Evolutionary conservation across 2,329 filamentous ascomycete species (phyloP).

Genomic region (Aspergillus nomiae): DNA sequence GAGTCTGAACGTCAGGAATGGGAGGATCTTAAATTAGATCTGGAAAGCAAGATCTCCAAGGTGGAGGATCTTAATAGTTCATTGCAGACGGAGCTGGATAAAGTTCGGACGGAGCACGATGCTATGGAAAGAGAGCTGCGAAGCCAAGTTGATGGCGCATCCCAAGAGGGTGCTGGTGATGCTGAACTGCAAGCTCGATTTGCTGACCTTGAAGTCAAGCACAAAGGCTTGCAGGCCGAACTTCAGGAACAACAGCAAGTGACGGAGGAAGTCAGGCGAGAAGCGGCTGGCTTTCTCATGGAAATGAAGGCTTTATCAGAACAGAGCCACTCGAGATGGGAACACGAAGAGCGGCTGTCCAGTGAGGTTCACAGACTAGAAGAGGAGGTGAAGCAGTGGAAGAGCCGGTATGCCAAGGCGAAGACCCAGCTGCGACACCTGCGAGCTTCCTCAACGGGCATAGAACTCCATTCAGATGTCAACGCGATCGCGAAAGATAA

Average conservation of each 20-base stretch:
- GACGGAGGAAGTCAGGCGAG: slow-evolving; percentile 81
- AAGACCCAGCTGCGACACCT: slow-evolving; percentile 85
- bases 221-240: slow-evolving; percentile 67
- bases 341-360: slow-evolving; percentile 78
- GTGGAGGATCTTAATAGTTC: slow-evolving; percentile 77
- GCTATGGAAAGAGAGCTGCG: slow-evolving; percentile 64
- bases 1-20: slow-evolving; percentile 70
- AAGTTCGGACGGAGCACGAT: slow-evolving; percentile 68
- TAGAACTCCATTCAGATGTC: slow-evolving; percentile 51
- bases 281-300: slow-evolving; percentile 78
- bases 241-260: slow-evolving; percentile 75
- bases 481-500: slow-evolving; percentile 65
- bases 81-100: slow-evolving; percentile 76
- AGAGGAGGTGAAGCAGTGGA: slow-evolving; percentile 85
- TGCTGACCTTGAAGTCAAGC: slow-evolving; percentile 58
- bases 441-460: slow-evolving; percentile 76
- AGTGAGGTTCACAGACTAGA: slow-evolving; percentile 76
- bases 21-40: slow-evolving; percentile 62
- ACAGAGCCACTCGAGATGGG: slow-evolving; percentile 74
- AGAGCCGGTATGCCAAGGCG: slow-evolving; percentile 79
- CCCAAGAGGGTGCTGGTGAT: slow-evolving; percentile 41
- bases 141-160: slow-evolving; percentile 58
- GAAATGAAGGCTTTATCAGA: slow-evolving; percentile 89
- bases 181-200: slow-evolving; percentile 64
- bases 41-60: slow-evolving; percentile 74